Evolutionary conservation across 192 early-diverging fungal genomes (phyloP), one percentile per base, ranked within the genome.

Genomic region (Coemansia sp.): DNA sequence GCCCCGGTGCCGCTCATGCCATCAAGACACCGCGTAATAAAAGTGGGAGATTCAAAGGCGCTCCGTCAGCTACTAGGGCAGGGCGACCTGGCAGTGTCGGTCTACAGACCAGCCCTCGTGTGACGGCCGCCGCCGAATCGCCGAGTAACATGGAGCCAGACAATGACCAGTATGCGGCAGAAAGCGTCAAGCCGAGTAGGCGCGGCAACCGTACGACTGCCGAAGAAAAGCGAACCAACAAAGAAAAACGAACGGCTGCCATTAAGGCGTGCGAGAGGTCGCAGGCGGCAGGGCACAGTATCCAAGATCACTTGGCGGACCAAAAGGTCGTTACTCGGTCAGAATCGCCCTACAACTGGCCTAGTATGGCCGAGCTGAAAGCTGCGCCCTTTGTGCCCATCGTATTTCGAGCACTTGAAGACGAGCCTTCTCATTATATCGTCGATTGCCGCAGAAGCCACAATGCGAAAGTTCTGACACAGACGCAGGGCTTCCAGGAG

Each of bases 331-430:
- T 55, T 10, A 16, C 59, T 6, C 45, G 47, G 3, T 18, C 48
- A 0, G 13, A 23, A 0, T 12, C 43, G 13, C 14, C 39, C 0
- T 10, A 18, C 48, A 65, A 61, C 12, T 38, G 58, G 8, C 62
- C 62, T 3, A 58, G 41, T 8, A 20, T 35, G 18, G 39, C 34
- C 6, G 45, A 59, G 20, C 20, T 71, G 23, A 20, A 1, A 52
- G 56, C 42, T 53, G 6, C 33, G 5, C 28, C 56, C 9, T 68
- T 68, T 61, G 12, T 64, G 16, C 62, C 72, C 21, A 31, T 68
- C 18, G 48, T 67, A n/a, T 39, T 74, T 14, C 37, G 28, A n/a
- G 25, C 16, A 3, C 28, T 6, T 31, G 33, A 16, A 14, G 14
- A 33, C 26, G n/a, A 34, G 20, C 57, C 57, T 3, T 18, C 57